Base-by-base conservation (phyloP, 2,329 filamentous ascomycete genomes). In the Apiospora kogelbergensis region DNA sequence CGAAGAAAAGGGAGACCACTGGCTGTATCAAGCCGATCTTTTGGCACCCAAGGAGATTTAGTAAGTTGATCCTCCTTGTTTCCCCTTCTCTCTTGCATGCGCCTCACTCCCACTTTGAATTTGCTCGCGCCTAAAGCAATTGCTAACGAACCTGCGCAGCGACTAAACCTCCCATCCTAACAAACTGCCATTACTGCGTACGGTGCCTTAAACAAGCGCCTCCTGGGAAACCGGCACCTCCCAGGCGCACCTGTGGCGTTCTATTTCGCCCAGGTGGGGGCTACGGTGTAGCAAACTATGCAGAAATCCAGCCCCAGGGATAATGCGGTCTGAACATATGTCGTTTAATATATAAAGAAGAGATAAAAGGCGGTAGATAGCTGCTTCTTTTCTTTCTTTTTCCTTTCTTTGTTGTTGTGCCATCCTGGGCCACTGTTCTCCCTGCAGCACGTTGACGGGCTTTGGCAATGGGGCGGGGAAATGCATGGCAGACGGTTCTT, bases 21-120 rank as follows among this genome's bases (percentile, higher is more conserved):
- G 96, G 96, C 88, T 98, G 71, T 98, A 97, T 81, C 94, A 95
- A 77, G 93, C 98, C 68, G 96, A 99, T 80, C 92, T 97, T 80
- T 91, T 99, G 78, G 97, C 96, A 75, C 96, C 96, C 68, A 85
- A 99, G 81, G 94, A 98, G 82, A 98, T 99, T 76, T 99, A 99
- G 93, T 94, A 86, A 90, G 92, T 87, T 15, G 20, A 42, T 7
- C 3, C 10, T 6, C 15, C 48, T 15, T 26, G 13, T 26, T 26
- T 22, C 40, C 40, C 40, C 40, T 2, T 20, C 7, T 20, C 26
- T 26, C 46, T 33, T 33, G 7, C 7, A 4, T 33, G 33, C 33
- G 33, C 33, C 33, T 33, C 22, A 11, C 22, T 22, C 11, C 22
- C 26, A 11, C 17, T 45, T 6, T 20, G 2, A 2, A 1, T n/a